Conservation (phyloP, 2,329 filamentous ascomycete genomes). For the Diaporthe vexans region DNA sequence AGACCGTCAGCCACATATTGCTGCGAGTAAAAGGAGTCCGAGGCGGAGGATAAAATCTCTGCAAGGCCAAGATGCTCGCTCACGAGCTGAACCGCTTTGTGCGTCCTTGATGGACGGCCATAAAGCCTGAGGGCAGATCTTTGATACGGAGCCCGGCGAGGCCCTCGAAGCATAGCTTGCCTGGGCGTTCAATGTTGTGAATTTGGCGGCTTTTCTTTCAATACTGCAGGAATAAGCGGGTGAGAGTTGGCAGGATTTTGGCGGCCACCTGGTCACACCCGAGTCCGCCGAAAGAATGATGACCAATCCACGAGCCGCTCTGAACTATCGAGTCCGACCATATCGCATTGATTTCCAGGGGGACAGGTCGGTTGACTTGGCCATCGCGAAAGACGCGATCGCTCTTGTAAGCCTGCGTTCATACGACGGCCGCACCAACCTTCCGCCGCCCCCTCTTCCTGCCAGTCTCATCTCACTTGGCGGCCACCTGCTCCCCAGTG, state of each 20-base stretch:
- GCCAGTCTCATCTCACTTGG: slow-evolving; percentile 16
- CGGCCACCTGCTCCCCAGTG: slow-evolving; percentile 12
- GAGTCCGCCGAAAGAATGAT: slow-evolving; percentile 2
- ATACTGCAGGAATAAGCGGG: slow-evolving; percentile 24
- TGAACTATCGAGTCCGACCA: slow-evolving; percentile 24
- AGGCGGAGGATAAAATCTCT: not conserved
- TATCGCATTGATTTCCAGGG: slow-evolving; percentile 19
- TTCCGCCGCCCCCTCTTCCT: not conserved
- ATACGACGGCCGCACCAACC: not conserved
- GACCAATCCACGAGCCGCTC: slow-evolving; percentile 4
- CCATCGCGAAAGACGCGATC: not conserved
- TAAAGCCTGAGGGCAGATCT: not conserved
- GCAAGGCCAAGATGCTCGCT: not conserved
- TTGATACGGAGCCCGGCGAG: slow-evolving; percentile 15
- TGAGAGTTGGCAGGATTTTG: slow-evolving; percentile 10
- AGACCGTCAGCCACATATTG: not conserved
- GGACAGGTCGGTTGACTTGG: not conserved
- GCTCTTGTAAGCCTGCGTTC: not conserved
- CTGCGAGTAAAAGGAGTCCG: not conserved
- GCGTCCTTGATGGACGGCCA: not conserved
- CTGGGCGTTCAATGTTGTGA: not conserved
- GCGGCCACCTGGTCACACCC: slow-evolving; percentile 10
- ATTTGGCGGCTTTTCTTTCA: not conserved
- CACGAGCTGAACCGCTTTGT: slow-evolving; percentile 4
- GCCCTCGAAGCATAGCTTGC: not conserved